Evolutionary conservation across 164 flowering plant species (phyloP).

Genomic region (Berberis thunbergii): DNA sequence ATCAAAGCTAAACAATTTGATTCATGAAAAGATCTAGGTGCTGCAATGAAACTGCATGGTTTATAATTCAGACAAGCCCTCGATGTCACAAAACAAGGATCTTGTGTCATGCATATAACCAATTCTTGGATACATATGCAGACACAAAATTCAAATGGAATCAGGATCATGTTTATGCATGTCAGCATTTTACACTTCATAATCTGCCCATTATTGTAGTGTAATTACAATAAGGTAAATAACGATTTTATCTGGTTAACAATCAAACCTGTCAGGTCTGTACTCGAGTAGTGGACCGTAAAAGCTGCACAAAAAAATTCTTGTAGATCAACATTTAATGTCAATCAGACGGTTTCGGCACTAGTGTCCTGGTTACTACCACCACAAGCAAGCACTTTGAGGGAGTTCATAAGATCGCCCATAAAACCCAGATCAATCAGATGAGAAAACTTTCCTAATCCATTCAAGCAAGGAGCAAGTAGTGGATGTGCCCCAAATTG

Average conservation of each 20-base stretch:
- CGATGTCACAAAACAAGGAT: no score
- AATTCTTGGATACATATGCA: no score
- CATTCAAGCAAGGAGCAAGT: constrained; percentile 77
- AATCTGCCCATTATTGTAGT: no score
- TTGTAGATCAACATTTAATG: constrained; percentile 83
- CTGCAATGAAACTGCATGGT: no score
- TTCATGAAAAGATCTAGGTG: no score
- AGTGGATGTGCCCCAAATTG: constrained; percentile 49
- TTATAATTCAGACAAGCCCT: no score
- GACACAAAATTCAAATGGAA: no score
- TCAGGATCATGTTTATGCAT: no score
- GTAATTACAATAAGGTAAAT: neutral
- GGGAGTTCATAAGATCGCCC: constrained; percentile 78
- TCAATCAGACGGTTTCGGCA: constrained; percentile 47
- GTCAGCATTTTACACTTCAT: no score
- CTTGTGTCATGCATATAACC: no score
- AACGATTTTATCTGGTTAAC: neutral
- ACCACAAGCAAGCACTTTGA: constrained; percentile 68
- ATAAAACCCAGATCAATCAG: constrained; percentile 81
- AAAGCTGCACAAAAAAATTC: constrained; percentile 79
- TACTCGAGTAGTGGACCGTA: constrained; percentile 72
- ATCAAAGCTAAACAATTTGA: no score
- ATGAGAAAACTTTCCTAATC: constrained; percentile 84
- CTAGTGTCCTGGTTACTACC: constrained; percentile 21
- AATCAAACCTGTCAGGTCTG: constrained; percentile 69